Conservation (phyloP, 1,284 basidiomycete species). For the Ganoderma meredithae region DNA sequence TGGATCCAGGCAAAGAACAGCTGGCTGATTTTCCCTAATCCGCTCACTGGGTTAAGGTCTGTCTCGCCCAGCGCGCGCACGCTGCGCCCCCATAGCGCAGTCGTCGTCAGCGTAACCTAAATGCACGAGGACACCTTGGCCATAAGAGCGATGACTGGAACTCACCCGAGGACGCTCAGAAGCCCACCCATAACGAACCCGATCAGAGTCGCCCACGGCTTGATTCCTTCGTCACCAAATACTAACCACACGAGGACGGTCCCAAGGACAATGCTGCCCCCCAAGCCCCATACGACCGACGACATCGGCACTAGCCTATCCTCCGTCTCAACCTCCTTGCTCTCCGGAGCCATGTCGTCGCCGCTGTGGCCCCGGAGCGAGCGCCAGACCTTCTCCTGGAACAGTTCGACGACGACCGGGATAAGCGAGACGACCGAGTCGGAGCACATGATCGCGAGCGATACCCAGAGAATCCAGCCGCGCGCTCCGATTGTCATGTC, state of each 20-base stretch:
- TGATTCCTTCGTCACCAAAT: constrained; percentile 90
- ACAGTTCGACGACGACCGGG: constrained; percentile 64
- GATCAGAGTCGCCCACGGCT: constrained; percentile 91
- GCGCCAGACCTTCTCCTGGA: constrained; percentile 39
- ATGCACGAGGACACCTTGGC: background rate
- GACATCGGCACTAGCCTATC: constrained; percentile 82
- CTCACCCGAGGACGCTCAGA: constrained; percentile 87
- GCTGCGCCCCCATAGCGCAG: constrained; percentile 45
- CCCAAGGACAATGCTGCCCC: constrained; percentile 70
- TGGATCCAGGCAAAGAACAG: constrained; percentile 94
- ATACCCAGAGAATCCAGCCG: constrained; percentile 95
- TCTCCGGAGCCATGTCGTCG: constrained; percentile 46
- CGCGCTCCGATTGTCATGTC: constrained; percentile 87
- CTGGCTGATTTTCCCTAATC: constrained; percentile 94
- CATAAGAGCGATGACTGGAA: constrained; percentile 17
- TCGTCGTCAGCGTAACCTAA: constrained; percentile 6
- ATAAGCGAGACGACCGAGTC: constrained; percentile 89
- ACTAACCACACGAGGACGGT: constrained; percentile 86
- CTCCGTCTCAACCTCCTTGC: constrained; percentile 79
- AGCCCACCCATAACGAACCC: constrained; percentile 87
- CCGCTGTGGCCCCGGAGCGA: constrained; percentile 20
- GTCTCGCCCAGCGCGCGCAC: constrained; percentile 94
- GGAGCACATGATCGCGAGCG: constrained; percentile 93
- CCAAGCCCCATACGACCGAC: constrained; percentile 82
- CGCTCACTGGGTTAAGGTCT: constrained; percentile 93